A percentile compares a stretch with the other conserved stretches of the same genome.
These are phyloP conservation scores for Dictyophora rubrovolvata DNA, from an alignment of 768 basidiomycete species.

Conservation along the genomic window DNA sequence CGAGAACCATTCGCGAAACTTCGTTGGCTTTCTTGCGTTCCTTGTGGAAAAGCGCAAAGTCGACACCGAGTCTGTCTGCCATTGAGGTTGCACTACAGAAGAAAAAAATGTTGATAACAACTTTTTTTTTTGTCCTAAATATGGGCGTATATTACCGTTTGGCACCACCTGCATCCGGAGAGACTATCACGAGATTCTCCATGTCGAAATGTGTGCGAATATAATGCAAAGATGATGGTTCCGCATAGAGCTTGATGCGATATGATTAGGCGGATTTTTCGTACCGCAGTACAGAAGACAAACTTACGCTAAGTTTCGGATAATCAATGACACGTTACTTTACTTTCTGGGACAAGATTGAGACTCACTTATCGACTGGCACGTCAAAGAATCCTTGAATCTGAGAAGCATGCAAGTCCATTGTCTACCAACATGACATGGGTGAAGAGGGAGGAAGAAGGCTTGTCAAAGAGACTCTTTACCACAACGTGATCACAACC, in stretches of 20 bases:
- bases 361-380: constrained; percentile 94
- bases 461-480: background rate
- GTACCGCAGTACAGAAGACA: background rate
- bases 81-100: constrained; percentile 82
- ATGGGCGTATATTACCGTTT: constrained; percentile 53
- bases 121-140: background rate
- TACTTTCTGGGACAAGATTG: background rate
- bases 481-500: constrained; percentile 97
- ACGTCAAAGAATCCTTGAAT: constrained; percentile 99
- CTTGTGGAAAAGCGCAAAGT: constrained; percentile 98
- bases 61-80: constrained; percentile 90
- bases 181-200: constrained; percentile 84
- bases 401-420: constrained; percentile 98
- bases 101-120: background rate
- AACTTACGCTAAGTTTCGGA: constrained; percentile 37
- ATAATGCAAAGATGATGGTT: constrained; percentile 90
- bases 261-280: too few relatives aligned
- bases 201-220: constrained; percentile 87
- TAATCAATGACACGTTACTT: background rate
- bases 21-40: constrained; percentile 96
- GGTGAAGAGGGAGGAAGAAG: too few relatives aligned
- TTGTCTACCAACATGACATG: constrained; percentile 41
- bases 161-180: constrained; percentile 96
- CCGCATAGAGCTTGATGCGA: constrained; percentile 69
- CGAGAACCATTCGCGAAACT: constrained; percentile 90